Evolutionary conservation across 805 yeast species (phyloP), one percentile per base, ranked within the genome.

Genomic region (Torulaspora franciscae): DNA sequence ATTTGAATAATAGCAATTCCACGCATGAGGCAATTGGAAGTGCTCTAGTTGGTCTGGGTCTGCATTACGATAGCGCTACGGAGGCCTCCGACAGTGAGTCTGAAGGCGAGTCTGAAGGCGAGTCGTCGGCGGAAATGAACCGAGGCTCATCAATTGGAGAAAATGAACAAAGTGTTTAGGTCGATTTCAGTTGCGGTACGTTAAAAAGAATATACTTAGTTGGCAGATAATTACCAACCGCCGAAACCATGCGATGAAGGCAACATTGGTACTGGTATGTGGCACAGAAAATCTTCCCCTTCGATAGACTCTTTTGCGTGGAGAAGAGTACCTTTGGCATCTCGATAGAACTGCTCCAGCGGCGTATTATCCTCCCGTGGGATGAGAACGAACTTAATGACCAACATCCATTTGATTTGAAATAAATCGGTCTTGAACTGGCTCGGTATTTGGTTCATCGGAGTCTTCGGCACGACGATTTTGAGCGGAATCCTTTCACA

Each of bases 221-320:
- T 32, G 34, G 19, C 34, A 14, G 2, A 27, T 35, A 42, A 29
- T 23, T 65, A 64, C 61, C 76, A 66, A 6, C 80, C 81, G 30
- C 77, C 77, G 48, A 74, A 70, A 48, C 70, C 74, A 33, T 68
- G 65, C 29, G 71, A 65, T 4, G 76, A 61, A 1, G 80, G 79
- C 13, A 75, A 50, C 1, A 77, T 66, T 19, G 63, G 58, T 1
- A 77, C 30, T 1, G 81, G 80, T 5, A 77, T 55, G 32, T 71
- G 62, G 42, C 76, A 72, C 7, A 62, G 57, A 46, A 77, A 71
- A 23, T 66, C 72, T 17, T 55, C 59, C 6, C 76, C 76, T 17
- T 61, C 66, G 9, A 72, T 23, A 17, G 50, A 51, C 25, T 68
- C 68, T 29, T 53, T 63, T 0, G 72, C 70, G 29, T 60, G 58